phyloP scores from a whole-genome alignment of 352 stramenopile genomes.

The Albugo candida region DNA sequence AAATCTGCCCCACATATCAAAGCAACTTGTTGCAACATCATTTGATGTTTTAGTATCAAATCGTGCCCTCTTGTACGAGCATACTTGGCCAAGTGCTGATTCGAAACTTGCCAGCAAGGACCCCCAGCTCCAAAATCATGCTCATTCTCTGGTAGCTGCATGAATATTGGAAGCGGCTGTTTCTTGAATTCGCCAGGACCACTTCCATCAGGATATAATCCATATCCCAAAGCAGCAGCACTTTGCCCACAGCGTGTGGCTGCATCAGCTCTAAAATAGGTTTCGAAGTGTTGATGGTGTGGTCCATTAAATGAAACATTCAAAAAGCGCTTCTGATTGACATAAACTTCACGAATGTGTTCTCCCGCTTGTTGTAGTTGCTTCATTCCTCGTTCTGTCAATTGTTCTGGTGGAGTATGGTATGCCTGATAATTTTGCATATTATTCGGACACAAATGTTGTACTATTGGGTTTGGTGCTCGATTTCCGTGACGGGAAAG shows the following conservation, averaged over 20 bases:
- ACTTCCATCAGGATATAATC: conserved; percentile 46
- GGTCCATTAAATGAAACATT: conserved; percentile 44
- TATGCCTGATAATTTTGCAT: conserved; percentile 31
- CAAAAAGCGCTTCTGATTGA: conserved; percentile 36
- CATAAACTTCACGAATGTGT: conserved; percentile 55
- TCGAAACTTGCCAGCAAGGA: conserved; percentile 37
- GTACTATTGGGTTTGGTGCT: conserved; percentile 42
- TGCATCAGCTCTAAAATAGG: conserved; percentile 51
- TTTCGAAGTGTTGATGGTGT: conserved; percentile 35
- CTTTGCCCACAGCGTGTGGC: conserved; percentile 51
- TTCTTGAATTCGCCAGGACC: conserved; percentile 28
- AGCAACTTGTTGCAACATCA: conserved; percentile 16
- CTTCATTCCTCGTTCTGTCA: conserved; percentile 51
- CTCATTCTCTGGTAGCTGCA: conserved; percentile 62
- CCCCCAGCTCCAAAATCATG: conserved; percentile 57
- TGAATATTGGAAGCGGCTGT: conserved; percentile 55
- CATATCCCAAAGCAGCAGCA: conserved; percentile 40
- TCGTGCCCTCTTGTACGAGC: conserved; percentile 13
- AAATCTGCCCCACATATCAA: conserved; percentile 31
- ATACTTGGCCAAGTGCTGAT: conserved; percentile 31
- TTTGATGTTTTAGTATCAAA: conserved; percentile 21
- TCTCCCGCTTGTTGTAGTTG: conserved; percentile 38
- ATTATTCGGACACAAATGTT: conserved; percentile 47
- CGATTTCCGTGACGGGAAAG: conserved; percentile 51
- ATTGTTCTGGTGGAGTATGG: conserved; percentile 41